Evolutionary conservation across 805 yeast species (phyloP).

Genomic region (Wickerhamomyces rabaulensis): DNA sequence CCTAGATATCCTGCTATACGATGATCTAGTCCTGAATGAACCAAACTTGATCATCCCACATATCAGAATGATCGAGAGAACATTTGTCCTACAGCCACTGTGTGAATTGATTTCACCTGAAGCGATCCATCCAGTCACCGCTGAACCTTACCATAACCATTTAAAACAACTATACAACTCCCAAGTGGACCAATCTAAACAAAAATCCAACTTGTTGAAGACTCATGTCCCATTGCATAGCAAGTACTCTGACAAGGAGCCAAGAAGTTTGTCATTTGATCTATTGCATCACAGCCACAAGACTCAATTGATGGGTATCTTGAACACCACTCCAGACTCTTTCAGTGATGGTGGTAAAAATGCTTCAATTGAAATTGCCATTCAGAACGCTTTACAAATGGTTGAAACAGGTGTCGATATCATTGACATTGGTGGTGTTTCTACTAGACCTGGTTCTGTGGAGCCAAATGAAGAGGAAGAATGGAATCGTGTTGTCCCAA

Average conservation of each 20-base stretch:
- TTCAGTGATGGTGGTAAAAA: slow-evolving; percentile 83
- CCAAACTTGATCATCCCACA: slow-evolving; percentile 76
- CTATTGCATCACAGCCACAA: slow-evolving; percentile 34
- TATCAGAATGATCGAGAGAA: slow-evolving; percentile 78
- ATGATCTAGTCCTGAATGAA: slow-evolving; percentile 45
- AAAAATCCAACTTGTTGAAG: slow-evolving; percentile 45
- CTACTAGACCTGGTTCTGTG: slow-evolving; percentile 81
- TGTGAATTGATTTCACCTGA: slow-evolving; percentile 73
- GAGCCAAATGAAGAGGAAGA: slow-evolving; percentile 67
- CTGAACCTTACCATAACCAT: slow-evolving; percentile 73
- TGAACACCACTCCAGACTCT: slow-evolving; percentile 91
- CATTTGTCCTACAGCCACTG: slow-evolving; percentile 86
- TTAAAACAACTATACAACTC: slow-evolving; percentile 47
- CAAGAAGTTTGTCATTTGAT: slow-evolving; percentile 38
- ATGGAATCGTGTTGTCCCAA: slow-evolving; percentile 61
- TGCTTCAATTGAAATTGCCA: slow-evolving; percentile 33
- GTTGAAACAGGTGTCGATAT: slow-evolving; percentile 62
- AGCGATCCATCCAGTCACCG: slow-evolving; percentile 75
- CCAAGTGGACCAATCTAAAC: slow-evolving; percentile 28
- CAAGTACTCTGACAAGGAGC: slow-evolving; percentile 15
- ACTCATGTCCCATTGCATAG: slow-evolving; percentile 44
- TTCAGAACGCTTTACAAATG: slow-evolving; percentile 44
- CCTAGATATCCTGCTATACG: slow-evolving; percentile 74
- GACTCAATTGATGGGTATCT: slow-evolving; percentile 81
- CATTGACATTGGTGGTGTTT: slow-evolving; percentile 90